Base-by-base conservation (phyloP, 768 basidiomycete species). In the Amanita subjunquillea region DNA sequence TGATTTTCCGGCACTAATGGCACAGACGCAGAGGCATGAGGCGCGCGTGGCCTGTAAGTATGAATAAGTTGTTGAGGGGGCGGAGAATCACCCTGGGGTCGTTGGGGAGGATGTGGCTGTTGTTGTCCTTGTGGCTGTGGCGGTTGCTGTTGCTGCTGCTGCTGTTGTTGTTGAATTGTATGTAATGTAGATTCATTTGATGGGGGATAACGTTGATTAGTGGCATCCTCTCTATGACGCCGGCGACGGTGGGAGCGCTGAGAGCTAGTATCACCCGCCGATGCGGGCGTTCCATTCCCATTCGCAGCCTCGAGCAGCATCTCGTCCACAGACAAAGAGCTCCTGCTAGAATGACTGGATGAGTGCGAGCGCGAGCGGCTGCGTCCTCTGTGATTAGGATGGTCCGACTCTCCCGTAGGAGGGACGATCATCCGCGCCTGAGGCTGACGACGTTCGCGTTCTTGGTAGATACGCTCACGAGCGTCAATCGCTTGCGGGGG, bases 311-410 rank as follows among this genome's bases (percentile, higher is more conserved):
- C 68, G 0, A 74, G 54, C 29, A 76, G 62, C 71, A 75, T 71
- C 56, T 75, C 74, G 51, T 75, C 74, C 22, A 75, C 65, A 38
- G 69, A 70, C 45, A 71, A 61, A 30, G 71, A 70, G 42, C 65
- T 65, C 1, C 61, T 60, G 38, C 66, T 69, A 0, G 71, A 70
- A 20, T 63, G 66, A 42, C 69, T 70, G 0, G 67, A 64, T 3
- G 65, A 64, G 37, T 66, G 66, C 4, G 62, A 67, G 12, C 55
- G 57, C 57, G 65, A 48, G 44, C 56, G 52, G 34, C 57, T 25
- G 39, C 48, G 47, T 51, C 55, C 45, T 43, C 59, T 51, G 23
- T 57, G 58, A 15, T 48, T 54, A 17, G 55, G 48, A 22, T 48
- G 25, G 6, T 54, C 52, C 27, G 48, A 29, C 29, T 45, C 52